Conservation (phyloP, 352 stramenopile genomes). For the Phytophthora cryptogea region DNA sequence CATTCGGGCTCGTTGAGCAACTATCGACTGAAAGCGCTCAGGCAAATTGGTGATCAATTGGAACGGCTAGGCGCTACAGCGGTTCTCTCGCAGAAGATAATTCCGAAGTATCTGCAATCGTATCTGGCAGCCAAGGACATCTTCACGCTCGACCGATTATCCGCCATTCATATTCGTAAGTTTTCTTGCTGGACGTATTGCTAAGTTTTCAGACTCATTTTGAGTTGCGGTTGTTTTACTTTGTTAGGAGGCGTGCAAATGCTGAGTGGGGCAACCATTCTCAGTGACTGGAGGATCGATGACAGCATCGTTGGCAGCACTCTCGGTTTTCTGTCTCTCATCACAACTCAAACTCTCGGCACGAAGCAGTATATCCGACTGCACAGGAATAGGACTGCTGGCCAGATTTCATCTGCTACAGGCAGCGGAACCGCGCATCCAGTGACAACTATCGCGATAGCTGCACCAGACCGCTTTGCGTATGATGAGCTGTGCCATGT, state of each 20-base stretch:
- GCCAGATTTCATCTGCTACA: not conserved
- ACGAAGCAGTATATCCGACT: conserved; percentile 46
- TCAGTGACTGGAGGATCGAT: conserved; percentile 51
- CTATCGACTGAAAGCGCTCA: conserved; percentile 39
- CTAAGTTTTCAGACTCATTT: too few relatives aligned
- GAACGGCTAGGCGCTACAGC: conserved; percentile 34
- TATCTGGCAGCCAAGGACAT: conserved; percentile 44
- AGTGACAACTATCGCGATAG: conserved; percentile 49
- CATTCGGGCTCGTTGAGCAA: conserved; percentile 17
- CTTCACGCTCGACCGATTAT: conserved; percentile 54
- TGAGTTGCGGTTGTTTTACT: conserved; percentile 1
- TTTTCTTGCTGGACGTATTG: not conserved
- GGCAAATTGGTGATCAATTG: conserved; percentile 40
- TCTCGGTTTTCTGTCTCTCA: conserved; percentile 50
- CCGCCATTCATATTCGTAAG: conserved; percentile 57
- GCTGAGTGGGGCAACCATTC: conserved; percentile 48
- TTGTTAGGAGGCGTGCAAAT: conserved; percentile 47
- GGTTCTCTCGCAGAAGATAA: conserved; percentile 63
- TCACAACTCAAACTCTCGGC: conserved; percentile 38
- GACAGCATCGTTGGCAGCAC: conserved; percentile 14
- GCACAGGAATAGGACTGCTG: conserved; percentile 12
- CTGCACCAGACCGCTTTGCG: conserved; percentile 38
- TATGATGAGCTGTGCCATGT: conserved; percentile 55
- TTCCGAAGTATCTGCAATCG: conserved; percentile 50
- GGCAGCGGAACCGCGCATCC: conserved; percentile 14